Evolutionary conservation across 2,329 filamentous ascomycete genomes (phyloP).

Genomic region (Colletotrichum cuscutae): DNA sequence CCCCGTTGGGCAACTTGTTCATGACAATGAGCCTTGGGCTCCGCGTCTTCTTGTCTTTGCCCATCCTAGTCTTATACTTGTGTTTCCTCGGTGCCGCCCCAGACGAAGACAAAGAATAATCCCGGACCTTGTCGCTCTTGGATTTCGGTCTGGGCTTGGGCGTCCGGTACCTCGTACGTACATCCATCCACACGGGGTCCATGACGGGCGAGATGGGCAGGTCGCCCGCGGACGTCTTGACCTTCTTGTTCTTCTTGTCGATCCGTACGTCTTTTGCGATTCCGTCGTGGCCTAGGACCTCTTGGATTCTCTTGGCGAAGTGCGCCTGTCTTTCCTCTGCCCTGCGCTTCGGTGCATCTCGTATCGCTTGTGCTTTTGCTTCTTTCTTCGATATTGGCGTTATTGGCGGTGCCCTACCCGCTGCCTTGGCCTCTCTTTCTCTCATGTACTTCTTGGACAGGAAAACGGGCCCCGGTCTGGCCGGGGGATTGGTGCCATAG

Average conservation of each 20-base stretch:
- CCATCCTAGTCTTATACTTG: too few species aligned
- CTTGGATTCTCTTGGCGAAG: slow-evolving; percentile 41
- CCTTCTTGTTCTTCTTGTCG: slow-evolving; percentile 52
- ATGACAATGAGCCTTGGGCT: too few species aligned
- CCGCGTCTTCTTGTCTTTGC: too few species aligned
- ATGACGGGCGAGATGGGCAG: slow-evolving; percentile 67
- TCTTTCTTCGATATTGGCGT: not conserved
- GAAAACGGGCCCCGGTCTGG: too few species aligned
- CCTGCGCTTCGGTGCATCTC: not conserved
- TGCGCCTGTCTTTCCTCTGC: not conserved
- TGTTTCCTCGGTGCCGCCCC: too few species aligned
- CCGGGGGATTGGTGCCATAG: too few species aligned
- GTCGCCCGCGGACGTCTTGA: slow-evolving; percentile 56
- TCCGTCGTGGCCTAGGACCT: slow-evolving; percentile 43
- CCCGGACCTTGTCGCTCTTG: too few species aligned
- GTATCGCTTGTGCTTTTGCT: not conserved
- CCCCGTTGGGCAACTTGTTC: slow-evolving; percentile 12
- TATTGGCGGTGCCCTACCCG: too few species aligned
- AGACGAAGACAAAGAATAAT: too few species aligned
- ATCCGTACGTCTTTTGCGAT: slow-evolving; percentile 47
- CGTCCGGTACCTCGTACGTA: slow-evolving; percentile 52
- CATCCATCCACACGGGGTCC: slow-evolving; percentile 59
- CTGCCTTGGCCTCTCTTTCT: too few species aligned
- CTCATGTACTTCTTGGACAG: too few species aligned
- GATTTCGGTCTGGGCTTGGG: slow-evolving; percentile 44